Base-by-base conservation (phyloP, 257 asterid species). In the Jaltomata sinuosa region DNA sequence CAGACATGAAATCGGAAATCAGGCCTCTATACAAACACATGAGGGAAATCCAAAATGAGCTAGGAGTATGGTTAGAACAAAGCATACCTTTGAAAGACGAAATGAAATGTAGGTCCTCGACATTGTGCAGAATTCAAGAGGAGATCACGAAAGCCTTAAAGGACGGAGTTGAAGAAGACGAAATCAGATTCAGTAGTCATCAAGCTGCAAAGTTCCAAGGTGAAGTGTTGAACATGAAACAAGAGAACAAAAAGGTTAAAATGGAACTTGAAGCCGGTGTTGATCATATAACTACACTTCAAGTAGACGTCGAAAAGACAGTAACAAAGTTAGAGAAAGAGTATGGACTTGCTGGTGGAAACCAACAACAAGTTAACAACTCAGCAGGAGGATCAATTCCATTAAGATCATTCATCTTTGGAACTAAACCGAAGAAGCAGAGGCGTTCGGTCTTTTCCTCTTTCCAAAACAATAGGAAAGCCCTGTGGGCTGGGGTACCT, bases 181-280 rank as follows among this genome's bases (percentile, higher is more conserved):
- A 88, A 34, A 90, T 89, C 50, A 71, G 54, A 7, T 91, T 92
- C 83, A 88, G 93, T 36, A 89, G 93, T 82, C 93, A 92, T 79
- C 96, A 87, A 80, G 94, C 96, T 38, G 94, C 96, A 1, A 92
- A 91, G 86, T 88, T 92, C 2, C 96, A 91, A 25, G 96, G 96
- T 0, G 94, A 92, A 68, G 62, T 91, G 49, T 83, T 88, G 83
- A 92, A 90, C 86, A 92, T 92, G 96, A 91, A 90, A 82, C 93
- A 92, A 16, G 94, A 92, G 40, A 89, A 91, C 40, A 89, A 87
- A 9, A 92, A 91, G 86, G 92, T 92, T 0, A 87, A 88, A 9
- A 91, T 91, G 65, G 94, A 92, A 84, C 83, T 92, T 9, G 88
- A 89, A 62, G 87, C 88, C 0, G 93, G 92, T 18, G 67, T 90